Base-by-base conservation (phyloP, 305 asterid species). In the Plantago coronopus region DNA sequence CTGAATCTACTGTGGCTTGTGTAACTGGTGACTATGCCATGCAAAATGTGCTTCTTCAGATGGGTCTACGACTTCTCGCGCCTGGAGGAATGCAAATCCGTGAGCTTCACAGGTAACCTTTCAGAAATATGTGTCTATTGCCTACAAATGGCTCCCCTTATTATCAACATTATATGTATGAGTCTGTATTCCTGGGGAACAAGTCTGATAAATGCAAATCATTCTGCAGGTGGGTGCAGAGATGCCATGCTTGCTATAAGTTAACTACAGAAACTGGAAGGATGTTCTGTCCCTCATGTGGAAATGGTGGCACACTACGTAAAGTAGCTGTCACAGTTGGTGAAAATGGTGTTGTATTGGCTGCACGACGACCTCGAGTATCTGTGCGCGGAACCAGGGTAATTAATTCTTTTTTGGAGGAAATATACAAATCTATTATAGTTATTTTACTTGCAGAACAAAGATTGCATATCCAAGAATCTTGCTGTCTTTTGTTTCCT, bases 81-180 rank as follows among this genome's bases (percentile, higher is more conserved):
- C 97, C 97, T 62, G 99, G 96, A 65, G 99, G 99, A 68, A 87
- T 85, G 91, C 99, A 93, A 76, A 93, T 93, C 61, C 95, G 89
- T 29, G 96, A 93, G 85, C 86, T 93, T 60, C 94, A 87, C 75
- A 81, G 94, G 99, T 93, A 7, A 47, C 47, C 13, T 42, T 19
- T 34, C 20, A 18, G 15, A 20, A 34, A 46, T 37, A 46, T 59
- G 43, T 16, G 25, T 48, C 18, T 31, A 9, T 61, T 46, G 43
- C 7, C 4, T 46, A 7, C 43, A n/a, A 29, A 12, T 65, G 22
- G 29, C 19, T 19, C 45, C 18, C 15, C 46, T 38, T 40, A 27
- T 20, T 38, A 37, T 37, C 23, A 43, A 18, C 44, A n/a, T 62
- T 44, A 25, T 37, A 21, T 53, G 34, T 25, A 51, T 61, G 16